A percentile compares a stretch with the other conserved stretches of the same genome.
Evolutionary conservation across 768 basidiomycete species (phyloP).

Genomic region (Boletus rex-veris): DNA sequence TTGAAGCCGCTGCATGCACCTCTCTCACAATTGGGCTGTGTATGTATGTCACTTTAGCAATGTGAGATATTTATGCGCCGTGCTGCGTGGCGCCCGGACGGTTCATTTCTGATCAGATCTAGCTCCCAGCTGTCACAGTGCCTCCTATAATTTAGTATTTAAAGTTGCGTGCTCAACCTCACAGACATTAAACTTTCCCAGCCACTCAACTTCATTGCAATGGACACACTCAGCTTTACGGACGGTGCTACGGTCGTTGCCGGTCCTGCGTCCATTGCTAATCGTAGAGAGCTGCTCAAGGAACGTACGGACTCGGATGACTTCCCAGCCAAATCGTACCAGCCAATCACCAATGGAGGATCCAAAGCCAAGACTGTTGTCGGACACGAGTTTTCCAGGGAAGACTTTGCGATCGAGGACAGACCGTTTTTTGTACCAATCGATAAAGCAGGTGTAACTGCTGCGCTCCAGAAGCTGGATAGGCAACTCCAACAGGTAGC

Average conservation of each 20-base stretch:
- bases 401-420: conserved; percentile 51
- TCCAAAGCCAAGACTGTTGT: conserved; percentile 14
- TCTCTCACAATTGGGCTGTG: too few species aligned
- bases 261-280: conserved; percentile 28
- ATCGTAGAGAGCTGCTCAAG: conserved; percentile 23
- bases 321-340: conserved; percentile 22
- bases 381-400: conserved; percentile 41
- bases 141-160: too few species aligned
- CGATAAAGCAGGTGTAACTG: conserved; percentile 60
- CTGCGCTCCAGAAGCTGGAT: conserved; percentile 69
- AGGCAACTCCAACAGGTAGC: conserved; percentile 45
- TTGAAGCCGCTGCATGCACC: too few species aligned
- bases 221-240: conserved; percentile 36
- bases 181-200: not conserved
- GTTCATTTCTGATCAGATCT: not conserved
- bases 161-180: too few species aligned
- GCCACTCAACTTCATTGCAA: not conserved
- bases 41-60: too few species aligned
- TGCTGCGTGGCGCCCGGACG: not conserved
- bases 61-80: not conserved
- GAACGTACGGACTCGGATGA: conserved; percentile 12
- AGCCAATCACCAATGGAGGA: conserved; percentile 5
- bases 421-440: conserved; percentile 73
- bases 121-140: too few species aligned
- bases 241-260: conserved; percentile 48